Base-by-base conservation (phyloP, 306 rosid genomes). In the Acacia confusa region DNA sequence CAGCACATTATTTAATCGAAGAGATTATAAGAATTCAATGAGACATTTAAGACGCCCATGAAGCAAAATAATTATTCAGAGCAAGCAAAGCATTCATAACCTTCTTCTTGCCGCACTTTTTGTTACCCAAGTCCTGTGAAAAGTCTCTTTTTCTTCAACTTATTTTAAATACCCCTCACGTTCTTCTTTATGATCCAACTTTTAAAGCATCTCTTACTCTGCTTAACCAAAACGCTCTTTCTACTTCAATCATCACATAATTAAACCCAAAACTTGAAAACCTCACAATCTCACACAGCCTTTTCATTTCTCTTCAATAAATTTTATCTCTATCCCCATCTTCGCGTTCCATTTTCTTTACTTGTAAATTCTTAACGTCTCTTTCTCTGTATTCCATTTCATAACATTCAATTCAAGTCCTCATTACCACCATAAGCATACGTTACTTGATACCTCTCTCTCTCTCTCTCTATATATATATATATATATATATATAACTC, bases 281-380 rank as follows among this genome's bases (percentile, higher is more conserved):
- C 57, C n/a, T 0, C 6, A 25, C 7, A 71, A 45, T 45, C 50
- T 10, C 53, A 4, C 27, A 17, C 68, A 77, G 81, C 75, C 89
- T 84, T 86, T 83, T 86, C 81, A 64, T 71, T 79, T 89, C 83
- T 66, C 85, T 77, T 74, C 14, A 78, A 32, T 71, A 80, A 84
- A 19, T 52, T n/a, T 52, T 24, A 84, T 70, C 76, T 32, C 30
- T 68, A 78, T 63, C 22, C 32, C 68, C 70, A 61, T 74, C 65
- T 76, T 78, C 76, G n/a, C 44, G 74, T 52, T 50, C 75, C 57
- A 52, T 70, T 82, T 44, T 68, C 53, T 43, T 43, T 60, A 20
- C 60, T 60, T 69, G 67, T 50, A 60, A 50, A 47, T 52, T 61
- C 45, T 85, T 70, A 64, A 74, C 76, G 70, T 76, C 77, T 47